These are phyloP conservation scores for Cunninghamia lanceolata DNA, from an alignment of 75 land plant genomes.

Conservation along the genomic window DNA sequence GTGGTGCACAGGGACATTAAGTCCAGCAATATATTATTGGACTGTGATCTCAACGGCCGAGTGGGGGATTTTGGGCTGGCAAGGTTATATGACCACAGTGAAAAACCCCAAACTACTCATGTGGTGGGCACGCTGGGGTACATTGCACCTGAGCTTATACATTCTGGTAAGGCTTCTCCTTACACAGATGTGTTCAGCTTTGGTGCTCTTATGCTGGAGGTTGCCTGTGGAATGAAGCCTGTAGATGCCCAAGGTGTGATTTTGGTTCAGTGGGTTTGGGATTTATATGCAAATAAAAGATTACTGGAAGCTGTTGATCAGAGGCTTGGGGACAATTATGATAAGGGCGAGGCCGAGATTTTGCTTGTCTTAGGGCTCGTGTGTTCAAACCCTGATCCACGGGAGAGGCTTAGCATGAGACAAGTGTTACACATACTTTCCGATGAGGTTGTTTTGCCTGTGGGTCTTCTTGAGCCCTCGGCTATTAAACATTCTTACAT, in stretches of 20 bases:
- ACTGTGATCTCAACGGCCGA: conserved; percentile 12
- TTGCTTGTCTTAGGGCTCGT: conserved; percentile 28
- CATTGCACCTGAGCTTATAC: conserved; percentile 11
- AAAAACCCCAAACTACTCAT: background rate
- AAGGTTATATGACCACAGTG: conserved; percentile 22
- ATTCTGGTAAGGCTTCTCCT: background rate
- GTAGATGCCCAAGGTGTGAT: background rate
- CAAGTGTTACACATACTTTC: conserved; percentile 22
- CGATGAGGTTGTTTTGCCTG: conserved; percentile 4
- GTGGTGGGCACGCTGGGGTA: conserved; percentile 20
- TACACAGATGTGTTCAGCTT: conserved; percentile 11
- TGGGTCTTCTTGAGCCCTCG: background rate
- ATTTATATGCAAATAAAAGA: background rate
- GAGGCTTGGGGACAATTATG: background rate
- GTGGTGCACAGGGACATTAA: conserved; percentile 26
- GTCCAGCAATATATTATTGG: conserved; percentile 26
- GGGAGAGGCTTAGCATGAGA: conserved; percentile 18
- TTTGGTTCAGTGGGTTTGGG: conserved; percentile 15
- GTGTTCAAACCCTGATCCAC: conserved; percentile 22
- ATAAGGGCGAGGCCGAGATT: conserved; percentile 10
- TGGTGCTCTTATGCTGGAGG: conserved; percentile 25
- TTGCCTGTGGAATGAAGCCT: conserved; percentile 13
- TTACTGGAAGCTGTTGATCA: conserved; percentile 1
- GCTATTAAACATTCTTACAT: background rate
- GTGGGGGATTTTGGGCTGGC: conserved; percentile 35